Percentiles rank a stretch among this genome's conserved stretches.
phyloP scores from a whole-genome alignment of 1,284 basidiomycete genomes.

The Fomes fomentarius region DNA sequence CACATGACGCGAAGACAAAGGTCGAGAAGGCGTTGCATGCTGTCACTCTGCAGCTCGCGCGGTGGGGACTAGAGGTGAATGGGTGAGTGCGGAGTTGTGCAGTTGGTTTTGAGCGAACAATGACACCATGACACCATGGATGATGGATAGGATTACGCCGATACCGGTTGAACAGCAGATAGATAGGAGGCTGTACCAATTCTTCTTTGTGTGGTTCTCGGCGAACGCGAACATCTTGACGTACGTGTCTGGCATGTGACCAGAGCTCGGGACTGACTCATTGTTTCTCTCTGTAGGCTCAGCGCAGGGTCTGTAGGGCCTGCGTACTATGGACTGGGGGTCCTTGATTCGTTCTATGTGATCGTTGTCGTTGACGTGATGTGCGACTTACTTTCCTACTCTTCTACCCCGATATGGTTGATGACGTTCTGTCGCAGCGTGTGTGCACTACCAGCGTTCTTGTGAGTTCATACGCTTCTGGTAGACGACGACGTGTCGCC shows the following conservation, averaged over 20 bases:
- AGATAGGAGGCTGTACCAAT: conserved; percentile 59
- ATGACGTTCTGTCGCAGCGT: conserved; percentile 20
- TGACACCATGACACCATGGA: too few species aligned
- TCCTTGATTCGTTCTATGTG: conserved; percentile 53
- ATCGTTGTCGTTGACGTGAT: conserved; percentile 58
- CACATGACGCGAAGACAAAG: conserved; percentile 11
- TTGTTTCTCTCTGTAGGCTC: conserved; percentile 37
- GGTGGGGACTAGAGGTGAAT: conserved; percentile 30
- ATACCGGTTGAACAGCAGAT: conserved; percentile 47
- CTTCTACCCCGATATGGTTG: neutral
- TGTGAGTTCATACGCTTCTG: conserved; percentile 43
- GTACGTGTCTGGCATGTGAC: conserved; percentile 34
- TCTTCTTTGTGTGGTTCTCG: conserved; percentile 72
- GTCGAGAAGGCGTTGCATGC: conserved; percentile 12
- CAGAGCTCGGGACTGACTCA: neutral
- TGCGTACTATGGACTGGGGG: conserved; percentile 57
- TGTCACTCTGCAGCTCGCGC: conserved; percentile 22
- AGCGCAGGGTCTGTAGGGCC: conserved; percentile 62
- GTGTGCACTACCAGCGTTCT: conserved; percentile 48
- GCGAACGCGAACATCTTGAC: conserved; percentile 62
- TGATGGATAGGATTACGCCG: conserved; percentile 55
- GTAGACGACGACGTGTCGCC: neutral
- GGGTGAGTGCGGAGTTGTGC: neutral
- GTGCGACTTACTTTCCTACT: conserved; percentile 38
- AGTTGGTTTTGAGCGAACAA: neutral